Base-by-base conservation (phyloP, 805 yeast species). In the Spathaspora girioi region DNA sequence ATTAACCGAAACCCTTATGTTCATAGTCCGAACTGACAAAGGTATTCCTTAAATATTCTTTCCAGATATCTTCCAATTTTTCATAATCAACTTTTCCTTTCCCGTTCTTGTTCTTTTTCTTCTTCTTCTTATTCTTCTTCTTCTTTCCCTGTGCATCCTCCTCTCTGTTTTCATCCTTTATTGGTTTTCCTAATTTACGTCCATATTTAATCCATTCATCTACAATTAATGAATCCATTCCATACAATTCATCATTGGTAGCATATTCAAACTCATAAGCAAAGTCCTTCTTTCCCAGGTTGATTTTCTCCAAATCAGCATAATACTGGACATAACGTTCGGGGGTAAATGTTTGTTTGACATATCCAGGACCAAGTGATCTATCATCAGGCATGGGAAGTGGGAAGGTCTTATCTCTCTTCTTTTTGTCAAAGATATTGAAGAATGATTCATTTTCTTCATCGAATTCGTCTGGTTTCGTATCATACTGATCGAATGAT, bases 281-380 rank as follows among this genome's bases (percentile, higher is more conserved):
- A 56, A 88, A 86, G 11, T 72, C 64, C 56, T 76, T 69, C 19
- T 69, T 57, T 3, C 73, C 78, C 3, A 64, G 54, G 54, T 83
- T 82, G 44, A 82, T 73, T 10, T 66, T 55, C 23, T 72, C 52
- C 54, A 89, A 72, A 64, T 89, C 89, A n/a, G 84, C 77, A 64
- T 72, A 89, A 63, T 85, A 89, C 63, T 88, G 96, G 1, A 82
- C 82, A 66, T 84, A 90, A 53, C 82, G 71, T 40, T 79, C 77
- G 0, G 96, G 96, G 0, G 93, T 76, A 57, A 87, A 87, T 31
- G 82, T 62, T 69, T 89, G 96, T 1, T 84, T 80, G 2, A 69
- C 67, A 63, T 85, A 88, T 0, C 86, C 97, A 1, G 96, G 97
- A 0, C 97, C 97, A 38, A 84, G 64, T 1, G 80, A 75, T 18